Evolutionary conservation across 164 flowering plant species (phyloP).

Genomic region (Piper betle): DNA sequence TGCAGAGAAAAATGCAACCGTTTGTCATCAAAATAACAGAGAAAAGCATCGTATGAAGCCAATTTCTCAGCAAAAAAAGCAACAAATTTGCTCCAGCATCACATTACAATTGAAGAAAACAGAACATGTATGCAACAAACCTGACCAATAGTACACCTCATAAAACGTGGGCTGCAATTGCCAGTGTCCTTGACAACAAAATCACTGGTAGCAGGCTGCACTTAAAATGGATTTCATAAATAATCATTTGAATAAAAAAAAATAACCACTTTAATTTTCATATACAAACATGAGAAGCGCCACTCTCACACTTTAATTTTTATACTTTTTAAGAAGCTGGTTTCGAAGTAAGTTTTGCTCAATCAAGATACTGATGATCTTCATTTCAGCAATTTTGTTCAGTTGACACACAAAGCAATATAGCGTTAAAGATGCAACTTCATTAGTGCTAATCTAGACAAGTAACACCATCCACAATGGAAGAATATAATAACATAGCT

Average conservation of each 20-base stretch:
- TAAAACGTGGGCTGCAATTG: constrained; percentile 96
- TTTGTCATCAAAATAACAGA: neutral
- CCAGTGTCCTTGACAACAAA: constrained; percentile 85
- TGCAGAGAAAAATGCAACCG: neutral
- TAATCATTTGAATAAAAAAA: no score
- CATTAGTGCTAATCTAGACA: neutral
- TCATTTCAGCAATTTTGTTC: no score
- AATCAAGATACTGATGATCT: no score
- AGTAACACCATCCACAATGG: neutral
- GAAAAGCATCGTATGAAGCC: neutral
- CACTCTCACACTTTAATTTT: no score
- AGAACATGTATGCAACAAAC: constrained; percentile 17
- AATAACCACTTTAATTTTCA: no score
- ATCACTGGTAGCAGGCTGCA: constrained; percentile 85
- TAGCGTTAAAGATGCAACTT: no score
- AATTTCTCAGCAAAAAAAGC: no score
- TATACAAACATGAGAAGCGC: no score
- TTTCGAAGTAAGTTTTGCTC: no score
- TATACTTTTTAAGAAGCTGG: no score
- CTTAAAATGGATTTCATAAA: neutral
- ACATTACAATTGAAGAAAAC: neutral
- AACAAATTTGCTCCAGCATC: neutral
- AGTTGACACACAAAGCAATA: no score
- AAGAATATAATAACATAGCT: neutral
- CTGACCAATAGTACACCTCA: constrained; percentile 96